Conservation (phyloP, 2,329 filamentous ascomycete genomes). For the Hansfordia pulvinata region DNA sequence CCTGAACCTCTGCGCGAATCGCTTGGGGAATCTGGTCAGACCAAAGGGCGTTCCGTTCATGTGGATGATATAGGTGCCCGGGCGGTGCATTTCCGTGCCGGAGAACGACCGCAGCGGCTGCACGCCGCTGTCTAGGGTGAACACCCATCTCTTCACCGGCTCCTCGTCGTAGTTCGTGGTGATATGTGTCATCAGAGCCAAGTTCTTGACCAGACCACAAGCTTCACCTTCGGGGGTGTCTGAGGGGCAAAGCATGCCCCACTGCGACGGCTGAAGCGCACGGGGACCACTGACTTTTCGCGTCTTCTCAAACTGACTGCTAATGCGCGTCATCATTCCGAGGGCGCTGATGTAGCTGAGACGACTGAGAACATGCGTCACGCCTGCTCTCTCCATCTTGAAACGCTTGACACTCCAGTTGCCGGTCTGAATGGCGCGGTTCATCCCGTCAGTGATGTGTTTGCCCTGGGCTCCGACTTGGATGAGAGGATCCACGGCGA, state of each 20-base stretch:
- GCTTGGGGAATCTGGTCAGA: conserved; percentile 71
- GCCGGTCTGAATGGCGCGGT: conserved; percentile 89
- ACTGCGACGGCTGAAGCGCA: conserved; percentile 92
- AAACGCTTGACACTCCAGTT: conserved; percentile 98
- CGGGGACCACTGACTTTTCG: conserved; percentile 91
- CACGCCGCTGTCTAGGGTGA: conserved; percentile 74
- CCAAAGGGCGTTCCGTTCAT: conserved; percentile 93
- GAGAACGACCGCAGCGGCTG: conserved; percentile 56
- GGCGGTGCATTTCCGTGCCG: conserved; percentile 74
- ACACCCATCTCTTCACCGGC: conserved; percentile 76
- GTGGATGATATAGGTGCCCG: conserved; percentile 79
- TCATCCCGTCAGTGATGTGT: conserved; percentile 84
- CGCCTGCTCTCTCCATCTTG: conserved; percentile 94
- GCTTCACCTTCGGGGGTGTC: conserved; percentile 98
- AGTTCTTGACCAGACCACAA: conserved; percentile 93
- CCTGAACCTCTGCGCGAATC: conserved; percentile 75
- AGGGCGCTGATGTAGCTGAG: conserved; percentile 93
- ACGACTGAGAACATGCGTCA: conserved; percentile 90
- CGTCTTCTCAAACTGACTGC: conserved; percentile 97
- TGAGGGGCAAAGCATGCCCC: conserved; percentile 93
- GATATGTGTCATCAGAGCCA: conserved; percentile 98
- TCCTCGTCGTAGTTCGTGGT: conserved; percentile 92
- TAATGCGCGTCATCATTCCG: conserved; percentile 99
- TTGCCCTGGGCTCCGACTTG: conserved; percentile 76
- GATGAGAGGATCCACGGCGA: conserved; percentile 75